Base-by-base conservation (phyloP, 129 eudicot genomes). In the Artemisia annua region DNA sequence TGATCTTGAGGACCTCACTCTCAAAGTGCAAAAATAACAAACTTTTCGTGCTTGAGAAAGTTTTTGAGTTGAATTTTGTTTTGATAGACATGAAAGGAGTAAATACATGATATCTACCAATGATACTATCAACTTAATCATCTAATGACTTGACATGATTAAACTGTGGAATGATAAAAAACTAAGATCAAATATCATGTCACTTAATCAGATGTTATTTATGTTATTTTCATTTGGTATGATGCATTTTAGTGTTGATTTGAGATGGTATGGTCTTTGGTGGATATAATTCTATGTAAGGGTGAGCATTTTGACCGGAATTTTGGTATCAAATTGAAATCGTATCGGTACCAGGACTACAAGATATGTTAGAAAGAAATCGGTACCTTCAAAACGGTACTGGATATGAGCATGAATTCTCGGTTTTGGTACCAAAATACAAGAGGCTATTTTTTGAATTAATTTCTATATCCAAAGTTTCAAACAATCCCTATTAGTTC, bases 11-110 rank as follows among this genome's bases (percentile, higher is more conserved):
- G 73, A 71, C 49, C 50, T 52, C 16, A 35, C 70, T 61, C 62
- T 58, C 18, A 83, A 85, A 83, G 85, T 85, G 80, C 82, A 80
- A 67, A 73, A 35, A 63, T 30, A 18, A 56, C 10, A 51, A 9
- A 18, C 5, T 53, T 28, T 61, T 69, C 52, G 65, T 66, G 73
- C 53, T 43, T 56, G 54, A 46, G 2, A n/a, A n/a, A n/a, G n/a
- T n/a, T 49, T 28, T 76, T 73, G 10, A 11, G 66, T 28, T 61
- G 19, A 58, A 76, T 48, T 68, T 68, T 58, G 43, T 69, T 50
- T 20, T 11, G 48, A 17, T 58, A 71, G 64, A 66, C 39, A 26
- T 64, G 8, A 32, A n/a, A 54, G 66, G 66, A 13, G 17, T 63
- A 63, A 43, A 66, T 63, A 2, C 39, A 51, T 56, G 73, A 20